These are phyloP conservation scores for Vaccinium vitisidaea DNA, from an alignment of 148 eudicot genomes.

Conservation along the genomic window DNA sequence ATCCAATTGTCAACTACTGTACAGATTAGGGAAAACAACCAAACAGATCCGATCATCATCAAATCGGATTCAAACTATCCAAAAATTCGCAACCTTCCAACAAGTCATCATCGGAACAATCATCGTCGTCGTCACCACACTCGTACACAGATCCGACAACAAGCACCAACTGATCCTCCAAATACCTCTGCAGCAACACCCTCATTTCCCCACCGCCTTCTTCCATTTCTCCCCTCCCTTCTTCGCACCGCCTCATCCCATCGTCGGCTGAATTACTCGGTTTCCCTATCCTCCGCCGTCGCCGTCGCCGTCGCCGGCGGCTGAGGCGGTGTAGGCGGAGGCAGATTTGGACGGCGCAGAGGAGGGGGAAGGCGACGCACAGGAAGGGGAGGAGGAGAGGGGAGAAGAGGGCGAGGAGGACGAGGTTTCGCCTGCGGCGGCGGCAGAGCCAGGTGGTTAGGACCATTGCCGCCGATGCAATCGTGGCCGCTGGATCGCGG, in stretches of 20 bases:
- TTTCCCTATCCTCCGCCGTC: not conserved
- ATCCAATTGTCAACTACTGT: conserved; percentile 1
- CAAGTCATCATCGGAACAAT: not conserved
- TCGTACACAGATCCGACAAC: conserved; percentile 35
- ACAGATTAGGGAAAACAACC: not conserved
- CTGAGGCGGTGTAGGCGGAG: conserved; percentile 31
- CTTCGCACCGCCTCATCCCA: conserved; percentile 2
- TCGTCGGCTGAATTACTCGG: conserved; percentile 5
- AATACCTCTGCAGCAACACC: conserved; percentile 47
- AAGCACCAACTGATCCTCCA: conserved; percentile 56
- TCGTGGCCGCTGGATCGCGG: conserved; percentile 10
- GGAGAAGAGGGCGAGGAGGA: conserved; percentile 35
- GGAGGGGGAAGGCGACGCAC: conserved; percentile 36
- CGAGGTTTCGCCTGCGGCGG: conserved; percentile 26
- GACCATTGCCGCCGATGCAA: conserved; percentile 10
- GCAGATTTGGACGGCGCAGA: conserved; percentile 40
- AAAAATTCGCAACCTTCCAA: conserved; percentile 20
- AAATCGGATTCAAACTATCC: conserved; percentile 13
- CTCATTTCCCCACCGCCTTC: conserved; percentile 31
- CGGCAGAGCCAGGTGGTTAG: conserved; percentile 30
- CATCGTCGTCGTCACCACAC: conserved; percentile 26
- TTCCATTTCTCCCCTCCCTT: not conserved
- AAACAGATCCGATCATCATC: not conserved
- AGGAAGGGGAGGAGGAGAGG: conserved; percentile 50
- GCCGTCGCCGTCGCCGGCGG: conserved; percentile 17